These are phyloP conservation scores for Strobilomyces confusus DNA, from an alignment of 768 basidiomycete genomes.

Conservation along the genomic window DNA sequence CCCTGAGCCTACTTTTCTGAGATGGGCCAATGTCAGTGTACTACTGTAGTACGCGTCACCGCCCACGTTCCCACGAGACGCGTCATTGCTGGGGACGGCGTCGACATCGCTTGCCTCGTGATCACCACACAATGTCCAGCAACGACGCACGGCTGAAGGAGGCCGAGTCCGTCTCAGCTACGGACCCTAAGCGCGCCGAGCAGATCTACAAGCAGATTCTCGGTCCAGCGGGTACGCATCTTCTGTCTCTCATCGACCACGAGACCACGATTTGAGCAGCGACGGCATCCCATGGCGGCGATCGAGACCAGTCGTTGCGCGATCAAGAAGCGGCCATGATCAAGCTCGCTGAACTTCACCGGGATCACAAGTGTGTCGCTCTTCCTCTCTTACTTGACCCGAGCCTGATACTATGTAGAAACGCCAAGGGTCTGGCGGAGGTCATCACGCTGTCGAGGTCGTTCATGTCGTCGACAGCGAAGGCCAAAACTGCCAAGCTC, in stretches of 20 bases:
- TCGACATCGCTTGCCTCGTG: background rate
- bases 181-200: constrained; percentile 63
- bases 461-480: constrained; percentile 92
- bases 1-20: no score
- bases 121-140: constrained; percentile 19
- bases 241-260: background rate
- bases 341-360: constrained; percentile 81
- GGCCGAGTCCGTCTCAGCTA: constrained; percentile 45
- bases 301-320: constrained; percentile 56
- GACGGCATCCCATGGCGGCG: constrained; percentile 35
- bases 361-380: constrained; percentile 72
- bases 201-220: constrained; percentile 72
- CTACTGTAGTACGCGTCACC: no score
- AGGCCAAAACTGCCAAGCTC: constrained; percentile 95
- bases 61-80: constrained; percentile 25
- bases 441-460: constrained; percentile 79
- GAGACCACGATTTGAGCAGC: constrained; percentile 14
- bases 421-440: constrained; percentile 80
- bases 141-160: constrained; percentile 33
- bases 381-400: background rate
- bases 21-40: no score
- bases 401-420: constrained; percentile 42
- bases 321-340: constrained; percentile 85
- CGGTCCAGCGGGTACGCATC: constrained; percentile 31
- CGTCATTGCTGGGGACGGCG: constrained; percentile 16